Evolutionary conservation across 2,329 filamentous ascomycete genomes (phyloP).

Genomic region (Claviceps sp.): DNA sequence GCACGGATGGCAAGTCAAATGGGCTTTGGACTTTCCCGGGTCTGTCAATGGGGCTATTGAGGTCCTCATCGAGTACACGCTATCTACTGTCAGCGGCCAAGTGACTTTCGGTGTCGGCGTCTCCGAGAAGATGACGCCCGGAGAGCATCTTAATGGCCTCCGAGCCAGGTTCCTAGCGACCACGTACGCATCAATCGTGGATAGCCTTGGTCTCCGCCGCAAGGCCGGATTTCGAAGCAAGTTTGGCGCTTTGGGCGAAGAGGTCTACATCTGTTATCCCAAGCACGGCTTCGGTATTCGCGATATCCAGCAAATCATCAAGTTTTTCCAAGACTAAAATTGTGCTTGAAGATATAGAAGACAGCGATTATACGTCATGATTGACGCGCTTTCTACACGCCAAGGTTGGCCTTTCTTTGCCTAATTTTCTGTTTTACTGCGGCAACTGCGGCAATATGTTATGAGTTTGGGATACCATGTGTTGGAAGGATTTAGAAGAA

Average conservation of each 20-base stretch:
- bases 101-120: constrained; percentile 86
- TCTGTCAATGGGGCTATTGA: constrained; percentile 83
- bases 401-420: not conserved
- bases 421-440: too few species aligned
- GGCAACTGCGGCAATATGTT: not conserved
- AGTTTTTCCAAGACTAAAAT: constrained; percentile 65
- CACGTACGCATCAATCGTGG: constrained; percentile 71
- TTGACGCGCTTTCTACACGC: not conserved
- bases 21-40: constrained; percentile 83
- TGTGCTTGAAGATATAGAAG: not conserved
- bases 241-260: constrained; percentile 71
- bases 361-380: not conserved
- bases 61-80: constrained; percentile 59
- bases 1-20: constrained; percentile 90
- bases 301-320: constrained; percentile 73
- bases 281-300: constrained; percentile 70
- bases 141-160: constrained; percentile 68
- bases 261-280: constrained; percentile 82
- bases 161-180: constrained; percentile 69
- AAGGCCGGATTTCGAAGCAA: constrained; percentile 88
- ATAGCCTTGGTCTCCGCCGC: constrained; percentile 66
- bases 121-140: constrained; percentile 57
- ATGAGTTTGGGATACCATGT: not conserved
- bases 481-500: not conserved
- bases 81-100: constrained; percentile 35